phyloP scores from a whole-genome alignment of 2,329 filamentous ascomycete species.

The Ophiostoma australiae region DNA sequence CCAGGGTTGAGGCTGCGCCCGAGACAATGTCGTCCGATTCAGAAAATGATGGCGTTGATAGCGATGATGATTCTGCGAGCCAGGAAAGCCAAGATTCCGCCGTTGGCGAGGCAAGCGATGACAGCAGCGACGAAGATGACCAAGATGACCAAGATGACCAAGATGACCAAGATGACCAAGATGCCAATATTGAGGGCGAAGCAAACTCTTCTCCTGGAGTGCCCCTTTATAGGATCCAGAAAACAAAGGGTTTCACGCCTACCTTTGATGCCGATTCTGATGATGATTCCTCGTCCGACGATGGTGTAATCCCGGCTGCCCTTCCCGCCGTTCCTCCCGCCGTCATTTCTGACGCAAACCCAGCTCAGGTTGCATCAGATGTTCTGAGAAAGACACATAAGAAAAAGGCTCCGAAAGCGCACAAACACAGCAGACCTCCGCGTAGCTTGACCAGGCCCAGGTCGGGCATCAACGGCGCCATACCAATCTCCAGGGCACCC shows the following conservation, averaged over 20 bases:
- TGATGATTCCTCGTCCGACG: neutral
- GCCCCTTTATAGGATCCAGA: neutral
- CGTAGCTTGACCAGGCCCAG: neutral
- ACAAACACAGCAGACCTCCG: neutral
- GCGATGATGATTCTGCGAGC: neutral
- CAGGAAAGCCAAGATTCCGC: neutral
- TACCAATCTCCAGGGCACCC: neutral
- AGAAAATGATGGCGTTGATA: neutral
- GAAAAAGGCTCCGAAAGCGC: neutral
- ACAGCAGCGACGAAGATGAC: slow-evolving; percentile 3
- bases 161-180: neutral
- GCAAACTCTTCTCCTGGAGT: neutral
- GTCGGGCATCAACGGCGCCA: neutral
- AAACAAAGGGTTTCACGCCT: too few relatives aligned
- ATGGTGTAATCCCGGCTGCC: neutral
- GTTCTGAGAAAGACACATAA: neutral
- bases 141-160: neutral
- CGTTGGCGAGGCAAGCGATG: slow-evolving; percentile 8
- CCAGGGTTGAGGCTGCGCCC: neutral
- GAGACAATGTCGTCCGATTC: neutral
- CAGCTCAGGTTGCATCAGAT: neutral
- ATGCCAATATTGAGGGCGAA: neutral
- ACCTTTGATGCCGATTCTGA: neutral
- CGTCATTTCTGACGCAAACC: neutral
- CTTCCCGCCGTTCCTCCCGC: neutral